Evolutionary conservation across 108 stramenopile species (phyloP), one percentile per base, ranked within the genome.

Genomic region (Skeletonema menzelii): DNA sequence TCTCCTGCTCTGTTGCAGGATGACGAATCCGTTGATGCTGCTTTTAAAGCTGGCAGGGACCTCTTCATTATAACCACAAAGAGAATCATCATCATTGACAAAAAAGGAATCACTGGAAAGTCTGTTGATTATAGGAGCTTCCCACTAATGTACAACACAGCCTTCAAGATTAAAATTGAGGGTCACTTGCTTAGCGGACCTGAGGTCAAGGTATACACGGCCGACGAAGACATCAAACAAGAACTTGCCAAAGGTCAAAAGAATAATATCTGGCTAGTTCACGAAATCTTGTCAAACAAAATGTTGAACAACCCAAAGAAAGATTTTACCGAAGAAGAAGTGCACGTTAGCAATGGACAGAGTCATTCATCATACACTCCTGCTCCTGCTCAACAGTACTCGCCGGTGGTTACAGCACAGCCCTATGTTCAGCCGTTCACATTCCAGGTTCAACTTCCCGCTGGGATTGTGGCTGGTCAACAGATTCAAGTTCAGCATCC

Each of bases 31-130:
- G 63, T 85, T 7, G 82, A 84, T 11, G 57, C 72, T 20, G 86
- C 82, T 2, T 91, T 82, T 61, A 76, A 80, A 56, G 63, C 63
- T 49, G 90, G 87, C 3, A 79, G 87, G 14, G 89, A 88, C 58
- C 35, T 82, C 24, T 83, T 75, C 55, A 49, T 88, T 38, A 76
- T 88, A 40, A 82, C 90, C 1, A 86, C 79, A 17, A 80, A 80
- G 22, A 63, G 87, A 2, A 73, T 91, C 12, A 73, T 91, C 13
- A 63, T 69, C 22, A 69, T 91, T 34, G 90, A 91, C 62, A 79
- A 76, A 22, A 84, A 91, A 59, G 87, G 87, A 8, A 70, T 91
- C 11, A 68, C 78, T 10, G 90, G 90, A 14, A 86, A 84, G 55
- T 69, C 65, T 26, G 80, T 91, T 19, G 85, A 86, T 31, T 91